A percentile compares a stretch with the other conserved stretches of the same genome.
Evolutionary conservation across 2,329 filamentous ascomycete genomes (phyloP).

Genomic region (Albifimbria verrucaria): DNA sequence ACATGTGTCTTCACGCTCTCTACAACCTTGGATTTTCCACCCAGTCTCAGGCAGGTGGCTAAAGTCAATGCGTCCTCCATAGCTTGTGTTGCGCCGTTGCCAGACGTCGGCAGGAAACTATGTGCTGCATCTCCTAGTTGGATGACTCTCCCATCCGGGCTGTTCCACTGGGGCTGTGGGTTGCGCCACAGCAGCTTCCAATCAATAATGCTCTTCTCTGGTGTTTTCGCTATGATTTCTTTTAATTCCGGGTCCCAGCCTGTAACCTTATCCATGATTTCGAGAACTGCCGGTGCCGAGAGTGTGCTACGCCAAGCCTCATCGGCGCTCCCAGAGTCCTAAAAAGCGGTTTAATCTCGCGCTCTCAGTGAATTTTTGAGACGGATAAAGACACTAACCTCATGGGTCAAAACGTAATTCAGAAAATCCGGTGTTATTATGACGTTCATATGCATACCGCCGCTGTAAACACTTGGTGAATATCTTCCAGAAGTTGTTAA

Average conservation of each 20-base stretch:
- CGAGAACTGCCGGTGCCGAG: neutral
- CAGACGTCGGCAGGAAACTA: conserved; percentile 14
- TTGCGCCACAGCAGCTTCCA: conserved; percentile 14
- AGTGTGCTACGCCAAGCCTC: conserved; percentile 1
- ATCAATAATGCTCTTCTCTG: conserved; percentile 8
- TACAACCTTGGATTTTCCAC: neutral
- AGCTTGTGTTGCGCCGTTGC: conserved; percentile 13
- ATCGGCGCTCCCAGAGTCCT: neutral
- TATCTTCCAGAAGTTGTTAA: neutral
- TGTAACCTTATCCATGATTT: neutral
- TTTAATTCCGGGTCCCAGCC: conserved; percentile 3
- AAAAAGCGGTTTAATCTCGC: neutral
- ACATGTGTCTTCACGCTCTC: conserved; percentile 1
- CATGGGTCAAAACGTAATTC: neutral
- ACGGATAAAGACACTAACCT: neutral
- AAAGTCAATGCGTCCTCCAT: conserved; percentile 16
- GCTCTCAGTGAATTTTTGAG: neutral
- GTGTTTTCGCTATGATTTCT: neutral
- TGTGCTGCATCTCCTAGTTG: conserved; percentile 18
- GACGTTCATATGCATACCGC: conserved; percentile 1
- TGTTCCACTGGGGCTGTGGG: conserved; percentile 10
- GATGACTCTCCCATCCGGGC: conserved; percentile 9
- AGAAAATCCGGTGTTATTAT: neutral
- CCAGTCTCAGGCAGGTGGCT: conserved; percentile 12
- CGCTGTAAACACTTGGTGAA: neutral